These are phyloP conservation scores for Dothistroma pini DNA, from an alignment of 2,329 filamentous ascomycete genomes.

Conservation along the genomic window DNA sequence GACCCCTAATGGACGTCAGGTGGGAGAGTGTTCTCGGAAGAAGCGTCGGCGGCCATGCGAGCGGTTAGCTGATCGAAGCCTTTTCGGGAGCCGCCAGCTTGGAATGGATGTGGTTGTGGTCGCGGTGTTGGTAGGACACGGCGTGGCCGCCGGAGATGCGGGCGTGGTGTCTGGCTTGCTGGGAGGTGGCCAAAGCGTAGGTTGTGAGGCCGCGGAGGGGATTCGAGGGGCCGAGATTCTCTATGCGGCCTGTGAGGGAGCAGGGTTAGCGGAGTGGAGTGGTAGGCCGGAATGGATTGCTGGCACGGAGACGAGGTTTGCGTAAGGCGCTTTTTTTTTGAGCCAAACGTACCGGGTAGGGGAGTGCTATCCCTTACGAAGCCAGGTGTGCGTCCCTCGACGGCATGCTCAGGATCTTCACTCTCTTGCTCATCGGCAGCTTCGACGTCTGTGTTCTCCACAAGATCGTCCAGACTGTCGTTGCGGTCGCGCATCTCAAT, in stretches of 20 bases:
- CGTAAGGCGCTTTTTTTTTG: not conserved
- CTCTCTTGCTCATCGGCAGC: not conserved
- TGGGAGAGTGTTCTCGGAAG: not conserved
- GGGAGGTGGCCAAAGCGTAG: not conserved
- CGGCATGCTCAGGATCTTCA: not conserved
- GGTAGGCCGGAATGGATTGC: not conserved
- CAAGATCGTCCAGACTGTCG: not conserved
- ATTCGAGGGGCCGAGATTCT: not conserved
- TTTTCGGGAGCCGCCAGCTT: not conserved
- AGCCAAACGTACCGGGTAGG: not conserved
- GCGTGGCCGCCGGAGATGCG: not conserved
- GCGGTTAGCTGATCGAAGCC: not conserved
- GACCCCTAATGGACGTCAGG: not conserved
- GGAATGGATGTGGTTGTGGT: not conserved
- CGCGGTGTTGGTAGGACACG: not conserved
- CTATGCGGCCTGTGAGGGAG: not conserved
- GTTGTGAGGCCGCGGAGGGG: not conserved
- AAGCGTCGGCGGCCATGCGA: not conserved
- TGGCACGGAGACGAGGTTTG: not conserved
- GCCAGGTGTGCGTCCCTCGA: not conserved
- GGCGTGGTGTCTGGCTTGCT: not conserved
- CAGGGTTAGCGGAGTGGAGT: too few species aligned
- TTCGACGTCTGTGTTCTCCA: not conserved
- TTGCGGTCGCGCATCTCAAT: not conserved
- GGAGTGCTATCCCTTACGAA: not conserved